phyloP scores from a whole-genome alignment of 768 basidiomycete genomes.

The Suillus plorans region DNA sequence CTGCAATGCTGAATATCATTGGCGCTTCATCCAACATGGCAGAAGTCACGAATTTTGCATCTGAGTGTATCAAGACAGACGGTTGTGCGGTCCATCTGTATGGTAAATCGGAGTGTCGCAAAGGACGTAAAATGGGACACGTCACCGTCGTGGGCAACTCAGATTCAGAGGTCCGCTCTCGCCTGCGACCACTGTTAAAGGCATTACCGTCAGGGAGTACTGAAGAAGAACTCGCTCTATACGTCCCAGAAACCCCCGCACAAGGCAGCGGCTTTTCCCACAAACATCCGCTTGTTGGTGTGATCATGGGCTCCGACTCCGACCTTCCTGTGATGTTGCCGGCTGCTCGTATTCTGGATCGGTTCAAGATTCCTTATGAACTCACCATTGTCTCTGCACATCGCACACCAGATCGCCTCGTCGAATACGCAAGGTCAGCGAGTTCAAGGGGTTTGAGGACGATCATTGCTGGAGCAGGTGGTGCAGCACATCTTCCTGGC shows the following conservation, averaged over 20 bases:
- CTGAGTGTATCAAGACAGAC: constrained; percentile 63
- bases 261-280: constrained; percentile 57
- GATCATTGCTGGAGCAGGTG: constrained; percentile 96
- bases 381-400: constrained; percentile 96
- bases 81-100: constrained; percentile 89
- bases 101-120: constrained; percentile 88
- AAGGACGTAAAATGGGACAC: constrained; percentile 97
- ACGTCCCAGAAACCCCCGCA: constrained; percentile 46
- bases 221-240: constrained; percentile 48
- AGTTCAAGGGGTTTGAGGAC: constrained; percentile 62
- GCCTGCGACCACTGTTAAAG: constrained; percentile 73
- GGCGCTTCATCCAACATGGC: constrained; percentile 71
- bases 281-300: constrained; percentile 74
- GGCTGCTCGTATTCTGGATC: constrained; percentile 79
- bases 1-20: constrained; percentile 94
- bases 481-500: constrained; percentile 95
- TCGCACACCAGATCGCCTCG: constrained; percentile 85
- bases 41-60: constrained; percentile 54
- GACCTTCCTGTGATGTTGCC: constrained; percentile 94
- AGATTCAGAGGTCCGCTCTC: constrained; percentile 67
- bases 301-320: constrained; percentile 99
- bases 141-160: constrained; percentile 84
- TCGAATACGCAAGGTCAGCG: constrained; percentile 79
- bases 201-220: constrained; percentile 51
- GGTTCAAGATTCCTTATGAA: constrained; percentile 87